Evolutionary conservation across 2,329 filamentous ascomycete species (phyloP).

Genomic region (Aureobasidium sp.): DNA sequence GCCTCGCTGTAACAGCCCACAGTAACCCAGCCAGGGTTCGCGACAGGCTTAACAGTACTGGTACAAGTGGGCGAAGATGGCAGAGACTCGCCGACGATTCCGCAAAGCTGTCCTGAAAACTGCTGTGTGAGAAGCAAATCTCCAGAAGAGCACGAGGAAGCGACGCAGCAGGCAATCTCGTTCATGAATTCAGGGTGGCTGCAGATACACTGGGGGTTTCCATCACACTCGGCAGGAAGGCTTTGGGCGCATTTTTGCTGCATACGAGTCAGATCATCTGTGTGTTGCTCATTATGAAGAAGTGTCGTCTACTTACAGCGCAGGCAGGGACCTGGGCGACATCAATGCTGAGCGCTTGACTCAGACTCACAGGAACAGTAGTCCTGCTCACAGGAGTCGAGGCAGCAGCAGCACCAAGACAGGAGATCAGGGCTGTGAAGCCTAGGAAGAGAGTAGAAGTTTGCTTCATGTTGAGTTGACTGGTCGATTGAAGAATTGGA

Average conservation of each 20-base stretch:
- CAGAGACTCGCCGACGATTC: conserved; percentile 3
- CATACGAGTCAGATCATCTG: background rate
- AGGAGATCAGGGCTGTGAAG: background rate
- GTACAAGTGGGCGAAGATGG: background rate
- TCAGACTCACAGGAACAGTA: conserved; percentile 11
- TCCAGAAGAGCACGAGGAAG: background rate
- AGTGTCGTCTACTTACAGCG: background rate
- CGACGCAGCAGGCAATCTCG: conserved; percentile 9
- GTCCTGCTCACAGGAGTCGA: background rate
- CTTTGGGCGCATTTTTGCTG: conserved; percentile 4
- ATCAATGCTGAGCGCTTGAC: background rate
- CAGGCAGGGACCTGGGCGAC: conserved; percentile 4
- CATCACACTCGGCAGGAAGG: background rate
- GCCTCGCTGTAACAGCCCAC: conserved; percentile 8
- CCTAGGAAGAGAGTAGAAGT: background rate
- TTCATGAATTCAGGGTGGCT: conserved; percentile 5
- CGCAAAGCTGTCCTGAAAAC: conserved; percentile 6
- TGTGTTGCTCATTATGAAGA: background rate
- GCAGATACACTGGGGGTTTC: conserved; percentile 5
- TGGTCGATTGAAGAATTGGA: background rate
- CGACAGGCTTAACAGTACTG: background rate
- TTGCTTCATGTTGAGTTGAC: background rate
- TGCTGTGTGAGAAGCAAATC: conserved; percentile 3
- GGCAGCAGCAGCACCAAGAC: background rate
- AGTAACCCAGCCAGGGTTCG: background rate